These are phyloP conservation scores for Cytospora chrysosperma DNA, from an alignment of 2,329 filamentous ascomycete species.

Conservation along the genomic window DNA sequence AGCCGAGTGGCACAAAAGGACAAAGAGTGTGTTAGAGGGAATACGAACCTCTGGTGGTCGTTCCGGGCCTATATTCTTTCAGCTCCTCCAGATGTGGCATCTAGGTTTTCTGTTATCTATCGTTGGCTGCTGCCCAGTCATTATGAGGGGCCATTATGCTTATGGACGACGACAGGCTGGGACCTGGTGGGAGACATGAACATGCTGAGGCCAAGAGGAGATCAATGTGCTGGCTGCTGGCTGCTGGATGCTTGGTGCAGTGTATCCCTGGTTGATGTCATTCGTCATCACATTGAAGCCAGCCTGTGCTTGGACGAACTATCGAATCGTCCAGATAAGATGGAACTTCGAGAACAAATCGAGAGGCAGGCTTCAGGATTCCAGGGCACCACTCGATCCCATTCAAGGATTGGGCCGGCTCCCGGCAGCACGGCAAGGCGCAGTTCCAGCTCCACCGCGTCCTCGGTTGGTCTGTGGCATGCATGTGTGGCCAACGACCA, in stretches of 20 bases:
- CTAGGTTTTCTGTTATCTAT: conserved; percentile 1
- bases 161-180: conserved; percentile 5
- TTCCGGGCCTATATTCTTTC: neutral
- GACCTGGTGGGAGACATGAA: conserved; percentile 1
- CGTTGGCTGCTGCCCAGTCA: conserved; percentile 10
- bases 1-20: conserved; percentile 9
- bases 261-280: conserved; percentile 8
- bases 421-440: conserved; percentile 13
- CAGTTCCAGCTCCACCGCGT: neutral
- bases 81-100: conserved; percentile 14
- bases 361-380: neutral
- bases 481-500: neutral
- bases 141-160: conserved; percentile 13
- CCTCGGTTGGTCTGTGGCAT: conserved; percentile 10
- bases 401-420: conserved; percentile 8
- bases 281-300: neutral
- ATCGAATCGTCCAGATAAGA: neutral
- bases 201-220: conserved; percentile 1
- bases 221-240: neutral
- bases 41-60: conserved; percentile 3
- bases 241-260: neutral
- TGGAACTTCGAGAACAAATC: conserved; percentile 13
- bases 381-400: neutral
- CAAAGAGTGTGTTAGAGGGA: conserved; percentile 1
- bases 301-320: conserved; percentile 1